These are phyloP conservation scores for Zizania latifolia DNA, from an alignment of 176 grass and related monocot species.

Conservation along the genomic window DNA sequence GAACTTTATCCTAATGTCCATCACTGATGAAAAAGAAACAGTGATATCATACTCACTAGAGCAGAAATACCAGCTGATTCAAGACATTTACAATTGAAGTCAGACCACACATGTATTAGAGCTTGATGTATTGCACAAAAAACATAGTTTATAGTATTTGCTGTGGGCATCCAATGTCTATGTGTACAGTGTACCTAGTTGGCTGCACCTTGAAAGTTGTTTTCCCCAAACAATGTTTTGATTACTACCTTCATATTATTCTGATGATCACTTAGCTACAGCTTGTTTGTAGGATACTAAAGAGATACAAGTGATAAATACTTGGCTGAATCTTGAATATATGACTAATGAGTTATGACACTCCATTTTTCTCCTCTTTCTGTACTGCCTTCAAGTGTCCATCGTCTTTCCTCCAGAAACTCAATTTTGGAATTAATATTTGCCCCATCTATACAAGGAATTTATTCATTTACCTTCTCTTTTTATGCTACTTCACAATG, in stretches of 20 bases:
- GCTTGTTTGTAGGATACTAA: not conserved
- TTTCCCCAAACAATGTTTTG: not conserved
- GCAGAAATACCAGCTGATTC: not conserved
- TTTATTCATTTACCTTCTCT: not conserved
- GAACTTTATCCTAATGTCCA: not conserved
- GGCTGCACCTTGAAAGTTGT: not conserved
- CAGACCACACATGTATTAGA: not conserved
- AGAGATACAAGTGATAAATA: slow-evolving; percentile 12
- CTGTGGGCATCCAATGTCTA: not conserved
- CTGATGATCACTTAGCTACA: not conserved
- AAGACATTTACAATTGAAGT: not conserved
- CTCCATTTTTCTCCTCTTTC: not conserved
- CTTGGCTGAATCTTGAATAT: not conserved
- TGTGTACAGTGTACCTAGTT: not conserved
- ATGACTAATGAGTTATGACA: not conserved
- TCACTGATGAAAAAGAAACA: not conserved
- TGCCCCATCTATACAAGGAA: not conserved
- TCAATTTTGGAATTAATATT: not conserved
- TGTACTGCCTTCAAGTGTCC: not conserved
- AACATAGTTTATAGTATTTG: slow-evolving; percentile 1
- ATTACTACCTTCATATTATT: not conserved
- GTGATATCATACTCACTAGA: not conserved
- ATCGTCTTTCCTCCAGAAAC: slow-evolving; percentile 4
- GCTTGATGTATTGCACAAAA: not conserved
- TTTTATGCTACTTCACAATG: slow-evolving; percentile 4